Evolutionary conservation across 2,329 filamentous ascomycete species (phyloP).

Genomic region (Emergomyces pasteurianus): DNA sequence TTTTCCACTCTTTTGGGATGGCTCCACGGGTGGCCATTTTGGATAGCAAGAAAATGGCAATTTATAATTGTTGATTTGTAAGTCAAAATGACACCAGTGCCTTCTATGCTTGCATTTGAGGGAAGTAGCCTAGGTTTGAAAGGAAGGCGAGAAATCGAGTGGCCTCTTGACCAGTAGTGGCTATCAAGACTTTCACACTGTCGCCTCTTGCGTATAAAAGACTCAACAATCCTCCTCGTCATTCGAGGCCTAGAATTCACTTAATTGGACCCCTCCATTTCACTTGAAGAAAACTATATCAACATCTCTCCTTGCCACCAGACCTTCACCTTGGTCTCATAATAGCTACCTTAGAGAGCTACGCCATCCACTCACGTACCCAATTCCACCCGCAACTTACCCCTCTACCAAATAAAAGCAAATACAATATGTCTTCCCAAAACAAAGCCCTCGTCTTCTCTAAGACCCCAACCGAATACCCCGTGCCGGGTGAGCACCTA

Average conservation of each 20-base stretch:
- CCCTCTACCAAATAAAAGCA: neutral
- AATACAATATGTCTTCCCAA: constrained; percentile 16
- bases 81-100: neutral
- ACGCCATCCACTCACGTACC: neutral
- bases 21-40: neutral
- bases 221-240: neutral
- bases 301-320: neutral
- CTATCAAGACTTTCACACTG: neutral
- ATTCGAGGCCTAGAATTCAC: neutral
- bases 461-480: constrained; percentile 52
- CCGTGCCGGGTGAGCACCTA: constrained; percentile 60
- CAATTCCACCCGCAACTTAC: neutral
- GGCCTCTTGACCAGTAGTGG: neutral
- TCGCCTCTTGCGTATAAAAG: neutral
- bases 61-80: neutral
- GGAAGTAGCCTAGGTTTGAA: neutral
- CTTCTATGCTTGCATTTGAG: neutral
- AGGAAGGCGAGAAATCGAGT: neutral
- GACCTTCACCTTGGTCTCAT: neutral
- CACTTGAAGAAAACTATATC: neutral
- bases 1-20: too few species aligned
- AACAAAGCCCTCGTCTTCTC: constrained; percentile 73
- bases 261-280: neutral
- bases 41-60: neutral
- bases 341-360: neutral